Percentiles rank a stretch among this genome's conserved stretches.
Conservation (phyloP, 1,284 basidiomycete genomes). For the Bothia castanella region DNA sequence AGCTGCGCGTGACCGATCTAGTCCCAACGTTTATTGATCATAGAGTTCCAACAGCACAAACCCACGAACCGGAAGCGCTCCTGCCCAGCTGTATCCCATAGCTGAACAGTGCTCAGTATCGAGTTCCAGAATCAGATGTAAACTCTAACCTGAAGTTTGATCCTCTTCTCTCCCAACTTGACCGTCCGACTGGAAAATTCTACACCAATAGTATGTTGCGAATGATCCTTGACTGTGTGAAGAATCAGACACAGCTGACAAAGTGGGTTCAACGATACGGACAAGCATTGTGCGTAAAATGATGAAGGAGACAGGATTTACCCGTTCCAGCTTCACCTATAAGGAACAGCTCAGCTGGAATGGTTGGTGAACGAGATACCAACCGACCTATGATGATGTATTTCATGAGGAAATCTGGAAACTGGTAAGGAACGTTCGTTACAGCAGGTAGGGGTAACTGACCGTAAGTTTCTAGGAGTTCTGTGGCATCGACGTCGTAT, state of each 20-base stretch:
- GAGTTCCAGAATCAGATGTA: neutral
- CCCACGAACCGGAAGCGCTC: conserved; percentile 80
- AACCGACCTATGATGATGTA: conserved; percentile 88
- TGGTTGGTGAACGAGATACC: conserved; percentile 1
- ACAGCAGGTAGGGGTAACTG: conserved; percentile 20
- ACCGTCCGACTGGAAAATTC: conserved; percentile 91
- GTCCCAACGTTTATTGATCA: conserved; percentile 11
- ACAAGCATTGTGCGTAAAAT: conserved; percentile 95
- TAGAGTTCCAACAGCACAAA: conserved; percentile 6
- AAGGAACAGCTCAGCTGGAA: conserved; percentile 9
- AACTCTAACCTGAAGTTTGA: conserved; percentile 82
- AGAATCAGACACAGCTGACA: conserved; percentile 8
- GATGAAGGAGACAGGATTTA: conserved; percentile 93
- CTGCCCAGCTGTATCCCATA: conserved; percentile 98
- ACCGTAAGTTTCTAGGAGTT: conserved; percentile 93
- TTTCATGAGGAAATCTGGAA: conserved; percentile 92
- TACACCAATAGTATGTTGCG: conserved; percentile 96
- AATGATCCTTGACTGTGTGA: conserved; percentile 85
- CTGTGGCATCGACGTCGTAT: conserved; percentile 76
- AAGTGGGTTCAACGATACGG: conserved; percentile 37
- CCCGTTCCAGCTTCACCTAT: conserved; percentile 93
- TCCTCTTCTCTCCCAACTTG: conserved; percentile 85
- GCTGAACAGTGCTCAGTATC: conserved; percentile 41
- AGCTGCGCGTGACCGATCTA: conserved; percentile 94
- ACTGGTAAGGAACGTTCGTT: conserved; percentile 15